Conservation (phyloP, 2,329 filamentous ascomycete species). For the Phoma sp. region DNA sequence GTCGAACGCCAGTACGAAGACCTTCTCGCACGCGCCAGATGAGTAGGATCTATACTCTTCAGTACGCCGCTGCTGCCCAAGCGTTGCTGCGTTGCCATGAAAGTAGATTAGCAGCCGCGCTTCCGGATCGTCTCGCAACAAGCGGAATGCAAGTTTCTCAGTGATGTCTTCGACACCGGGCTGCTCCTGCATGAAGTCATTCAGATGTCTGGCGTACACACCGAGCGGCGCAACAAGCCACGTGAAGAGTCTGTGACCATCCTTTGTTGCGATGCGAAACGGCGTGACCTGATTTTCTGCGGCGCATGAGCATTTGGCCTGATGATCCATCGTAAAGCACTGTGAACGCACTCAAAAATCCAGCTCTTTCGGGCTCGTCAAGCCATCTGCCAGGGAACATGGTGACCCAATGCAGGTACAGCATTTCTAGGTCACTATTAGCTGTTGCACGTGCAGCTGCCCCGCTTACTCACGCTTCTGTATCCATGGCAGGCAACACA, state of each 20-base stretch:
- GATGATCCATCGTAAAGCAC: not conserved
- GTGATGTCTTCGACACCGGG: constrained; percentile 53
- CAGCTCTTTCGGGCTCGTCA: constrained; percentile 46
- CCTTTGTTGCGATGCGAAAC: constrained; percentile 76
- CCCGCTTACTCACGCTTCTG: constrained; percentile 42
- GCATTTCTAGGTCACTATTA: constrained; percentile 34
- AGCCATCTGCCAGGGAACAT: constrained; percentile 48
- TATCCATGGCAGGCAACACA: constrained; percentile 48
- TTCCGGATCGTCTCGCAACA: constrained; percentile 60
- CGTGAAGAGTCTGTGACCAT: constrained; percentile 81
- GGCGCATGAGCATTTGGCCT: constrained; percentile 22
- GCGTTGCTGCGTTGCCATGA: constrained; percentile 71
- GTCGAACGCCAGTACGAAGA: constrained; percentile 81
- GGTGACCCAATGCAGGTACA: constrained; percentile 47
- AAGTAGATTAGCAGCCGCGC: constrained; percentile 65
- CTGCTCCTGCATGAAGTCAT: constrained; percentile 64
- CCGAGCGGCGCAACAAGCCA: constrained; percentile 89
- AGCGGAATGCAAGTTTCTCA: constrained; percentile 57
- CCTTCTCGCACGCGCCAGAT: constrained; percentile 62
- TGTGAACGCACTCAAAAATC: constrained; percentile 42
- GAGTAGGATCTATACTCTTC: constrained; percentile 79
- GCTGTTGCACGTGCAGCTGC: constrained; percentile 1
- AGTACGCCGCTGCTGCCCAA: constrained; percentile 80
- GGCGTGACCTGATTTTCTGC: constrained; percentile 85
- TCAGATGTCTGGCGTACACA: constrained; percentile 74